Percentiles rank a stretch among this genome's conserved stretches.
Evolutionary conservation across 768 basidiomycete species (phyloP).

Genomic region (Kwoniella sp.): DNA sequence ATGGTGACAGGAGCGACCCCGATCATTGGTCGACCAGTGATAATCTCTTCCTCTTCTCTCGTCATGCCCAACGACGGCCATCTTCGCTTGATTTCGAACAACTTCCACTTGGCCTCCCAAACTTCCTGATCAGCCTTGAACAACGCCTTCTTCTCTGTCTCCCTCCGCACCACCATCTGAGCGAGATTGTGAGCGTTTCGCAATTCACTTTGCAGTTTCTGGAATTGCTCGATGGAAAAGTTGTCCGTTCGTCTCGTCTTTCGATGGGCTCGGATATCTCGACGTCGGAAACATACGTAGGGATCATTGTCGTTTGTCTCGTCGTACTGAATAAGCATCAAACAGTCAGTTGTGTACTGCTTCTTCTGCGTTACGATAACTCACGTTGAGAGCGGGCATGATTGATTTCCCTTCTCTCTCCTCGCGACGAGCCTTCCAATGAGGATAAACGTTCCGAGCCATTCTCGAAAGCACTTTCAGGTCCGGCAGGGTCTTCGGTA

Average conservation of each 20-base stretch:
- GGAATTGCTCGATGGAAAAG: slow-evolving; percentile 83
- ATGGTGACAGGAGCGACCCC: slow-evolving; percentile 16
- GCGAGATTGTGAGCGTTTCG: slow-evolving; percentile 72
- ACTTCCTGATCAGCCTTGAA: slow-evolving; percentile 65
- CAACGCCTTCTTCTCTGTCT: slow-evolving; percentile 72
- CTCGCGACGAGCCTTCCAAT: slow-evolving; percentile 84
- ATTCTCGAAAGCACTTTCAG: slow-evolving; percentile 67
- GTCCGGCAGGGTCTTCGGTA: slow-evolving; percentile 71
- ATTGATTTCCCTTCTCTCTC: slow-evolving; percentile 80
- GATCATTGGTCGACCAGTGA: slow-evolving; percentile 39
- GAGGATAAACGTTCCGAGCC: slow-evolving; percentile 75
- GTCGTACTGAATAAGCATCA: slow-evolving; percentile 64
- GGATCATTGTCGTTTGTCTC: slow-evolving; percentile 88
- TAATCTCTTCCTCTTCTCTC: slow-evolving; percentile 57
- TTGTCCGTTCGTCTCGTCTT: slow-evolving; percentile 92
- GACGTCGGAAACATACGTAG: slow-evolving; percentile 93
- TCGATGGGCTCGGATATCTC: slow-evolving; percentile 88
- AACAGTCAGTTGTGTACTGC: background rate
- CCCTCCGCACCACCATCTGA: slow-evolving; percentile 68
- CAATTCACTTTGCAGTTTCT: slow-evolving; percentile 77
- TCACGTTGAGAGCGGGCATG: slow-evolving; percentile 82
- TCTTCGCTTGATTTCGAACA: slow-evolving; percentile 79
- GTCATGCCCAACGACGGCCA: slow-evolving; percentile 56
- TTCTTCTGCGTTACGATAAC: too few species aligned
- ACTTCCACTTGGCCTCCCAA: slow-evolving; percentile 74